Conservation (phyloP, 2,329 filamentous ascomycete species). For the Trichoderma hamatum region DNA sequence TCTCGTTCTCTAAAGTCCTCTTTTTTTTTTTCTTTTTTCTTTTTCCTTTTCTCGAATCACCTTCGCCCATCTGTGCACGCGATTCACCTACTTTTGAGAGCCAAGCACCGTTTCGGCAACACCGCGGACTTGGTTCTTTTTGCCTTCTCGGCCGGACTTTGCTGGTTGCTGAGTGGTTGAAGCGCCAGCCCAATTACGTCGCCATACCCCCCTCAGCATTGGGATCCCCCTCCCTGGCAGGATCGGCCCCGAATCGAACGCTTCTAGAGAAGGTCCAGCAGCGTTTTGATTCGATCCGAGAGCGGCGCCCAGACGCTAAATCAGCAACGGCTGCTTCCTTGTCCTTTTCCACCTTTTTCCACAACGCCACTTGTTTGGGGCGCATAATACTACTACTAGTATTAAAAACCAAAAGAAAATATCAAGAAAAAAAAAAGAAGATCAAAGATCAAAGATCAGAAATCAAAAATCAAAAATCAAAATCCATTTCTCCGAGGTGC, state of each 20-base stretch:
- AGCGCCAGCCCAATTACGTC: slow-evolving; percentile 23
- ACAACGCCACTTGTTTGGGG: not conserved
- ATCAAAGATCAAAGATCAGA: too few relatives aligned
- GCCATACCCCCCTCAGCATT: not conserved
- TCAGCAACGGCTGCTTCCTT: not conserved
- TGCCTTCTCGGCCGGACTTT: not conserved
- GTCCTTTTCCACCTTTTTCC: not conserved
- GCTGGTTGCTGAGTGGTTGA: slow-evolving; percentile 19
- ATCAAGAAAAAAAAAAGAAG: not conserved
- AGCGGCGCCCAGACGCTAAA: slow-evolving; percentile 10
- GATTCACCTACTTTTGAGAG: not conserved
- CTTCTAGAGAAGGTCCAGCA: slow-evolving; percentile 12
- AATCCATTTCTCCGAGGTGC: not conserved
- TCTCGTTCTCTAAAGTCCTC: not conserved
- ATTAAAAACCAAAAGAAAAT: not conserved
- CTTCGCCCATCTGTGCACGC: not conserved
- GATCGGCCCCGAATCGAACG: slow-evolving; percentile 21
- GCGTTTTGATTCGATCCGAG: slow-evolving; percentile 1
- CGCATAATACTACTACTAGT: too few relatives aligned
- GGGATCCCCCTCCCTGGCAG: slow-evolving; percentile 3
- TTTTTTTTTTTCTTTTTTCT: not conserved
- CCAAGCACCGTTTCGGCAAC: slow-evolving; percentile 14
- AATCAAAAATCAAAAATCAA: not conserved
- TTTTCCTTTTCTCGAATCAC: not conserved
- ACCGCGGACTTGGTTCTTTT: slow-evolving; percentile 23